phyloP scores from a whole-genome alignment of 257 asterid species.

The Scutellaria baicalensis region DNA sequence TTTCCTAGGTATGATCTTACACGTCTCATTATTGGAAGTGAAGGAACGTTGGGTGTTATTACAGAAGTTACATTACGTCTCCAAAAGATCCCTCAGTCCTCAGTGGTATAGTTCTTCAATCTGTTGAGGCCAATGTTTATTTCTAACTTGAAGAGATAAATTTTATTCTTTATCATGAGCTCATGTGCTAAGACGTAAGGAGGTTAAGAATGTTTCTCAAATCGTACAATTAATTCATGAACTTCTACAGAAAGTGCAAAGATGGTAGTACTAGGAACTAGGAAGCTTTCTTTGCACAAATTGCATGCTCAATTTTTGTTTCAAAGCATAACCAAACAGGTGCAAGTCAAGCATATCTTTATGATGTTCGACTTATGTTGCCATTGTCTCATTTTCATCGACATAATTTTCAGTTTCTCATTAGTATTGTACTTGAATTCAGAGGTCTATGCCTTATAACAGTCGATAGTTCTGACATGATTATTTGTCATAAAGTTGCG shows the following conservation, averaged over 20 bases:
- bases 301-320: neutral
- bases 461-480: neutral
- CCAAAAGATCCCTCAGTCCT: constrained; percentile 75
- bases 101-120: constrained; percentile 53
- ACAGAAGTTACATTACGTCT: constrained; percentile 93
- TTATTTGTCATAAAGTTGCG: neutral
- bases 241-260: neutral
- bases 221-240: neutral
- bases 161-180: neutral
- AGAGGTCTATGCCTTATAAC: neutral
- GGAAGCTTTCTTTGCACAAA: neutral
- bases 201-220: neutral
- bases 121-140: neutral
- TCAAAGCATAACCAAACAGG: neutral
- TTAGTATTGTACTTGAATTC: too few relatives aligned
- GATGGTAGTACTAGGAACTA: neutral
- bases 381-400: neutral
- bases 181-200: neutral
- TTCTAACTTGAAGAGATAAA: neutral
- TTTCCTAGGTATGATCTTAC: constrained; percentile 80
- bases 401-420: too few relatives aligned
- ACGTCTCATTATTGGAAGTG: constrained; percentile 93
- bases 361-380: neutral
- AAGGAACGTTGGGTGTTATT: constrained; percentile 96
- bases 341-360: neutral